These are phyloP conservation scores for Epipyxis sp. DNA, from an alignment of 108 stramenopile species.

Conservation along the genomic window DNA sequence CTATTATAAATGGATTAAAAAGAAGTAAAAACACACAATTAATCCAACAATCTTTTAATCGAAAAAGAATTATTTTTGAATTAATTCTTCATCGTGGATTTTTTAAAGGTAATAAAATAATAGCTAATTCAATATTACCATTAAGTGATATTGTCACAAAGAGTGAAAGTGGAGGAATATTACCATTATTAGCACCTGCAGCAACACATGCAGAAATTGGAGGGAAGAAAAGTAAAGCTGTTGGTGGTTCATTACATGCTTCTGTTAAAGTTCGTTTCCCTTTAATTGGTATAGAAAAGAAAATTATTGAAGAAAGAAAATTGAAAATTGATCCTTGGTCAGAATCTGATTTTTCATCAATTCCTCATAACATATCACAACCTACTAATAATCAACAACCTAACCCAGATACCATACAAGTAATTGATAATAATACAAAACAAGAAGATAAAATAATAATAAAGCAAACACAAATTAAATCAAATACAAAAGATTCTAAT, in stretches of 20 bases:
- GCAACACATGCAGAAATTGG: neutral
- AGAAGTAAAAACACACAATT: neutral
- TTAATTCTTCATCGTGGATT: neutral
- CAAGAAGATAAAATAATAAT: too few species aligned
- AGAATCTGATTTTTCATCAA: too few species aligned
- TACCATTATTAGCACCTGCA: neutral
- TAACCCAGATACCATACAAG: too few species aligned
- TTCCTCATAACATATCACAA: too few species aligned
- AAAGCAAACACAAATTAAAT: too few species aligned
- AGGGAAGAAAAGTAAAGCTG: neutral
- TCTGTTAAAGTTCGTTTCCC: neutral
- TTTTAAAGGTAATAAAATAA: too few species aligned
- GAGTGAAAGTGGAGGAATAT: neutral
- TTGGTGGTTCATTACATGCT: neutral
- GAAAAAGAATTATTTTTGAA: neutral
- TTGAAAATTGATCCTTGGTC: neutral
- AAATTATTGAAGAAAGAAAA: neutral
- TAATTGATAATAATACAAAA: too few species aligned
- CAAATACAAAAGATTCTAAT: too few species aligned
- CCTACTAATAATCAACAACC: too few species aligned
- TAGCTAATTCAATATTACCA: neutral
- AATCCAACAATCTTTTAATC: neutral
- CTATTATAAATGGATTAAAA: too few species aligned
- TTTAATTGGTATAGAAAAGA: neutral
- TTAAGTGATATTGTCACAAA: neutral